Percentiles rank a stretch among this genome's conserved stretches.
Evolutionary conservation across 495 filamentous ascomycete genomes (phyloP).

Genomic region (Podospora appendiculata): DNA sequence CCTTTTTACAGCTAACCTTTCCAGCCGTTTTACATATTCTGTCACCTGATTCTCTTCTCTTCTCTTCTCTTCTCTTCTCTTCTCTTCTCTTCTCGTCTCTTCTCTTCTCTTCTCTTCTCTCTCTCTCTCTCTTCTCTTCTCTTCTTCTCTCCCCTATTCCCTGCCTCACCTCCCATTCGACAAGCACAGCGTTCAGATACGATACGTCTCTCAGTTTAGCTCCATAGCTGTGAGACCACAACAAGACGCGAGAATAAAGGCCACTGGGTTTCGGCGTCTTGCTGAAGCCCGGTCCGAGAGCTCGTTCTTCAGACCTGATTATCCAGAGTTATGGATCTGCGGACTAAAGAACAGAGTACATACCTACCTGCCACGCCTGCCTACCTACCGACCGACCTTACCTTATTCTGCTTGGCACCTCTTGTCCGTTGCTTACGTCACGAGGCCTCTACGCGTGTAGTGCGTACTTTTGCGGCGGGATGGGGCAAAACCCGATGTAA

Average conservation of each 20-base stretch:
- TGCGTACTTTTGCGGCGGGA: too few relatives aligned
- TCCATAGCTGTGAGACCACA: constrained; percentile 42
- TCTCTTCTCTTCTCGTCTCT: neutral
- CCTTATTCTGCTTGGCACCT: too few relatives aligned
- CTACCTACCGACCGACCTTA: too few relatives aligned
- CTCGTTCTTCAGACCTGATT: constrained; percentile 46
- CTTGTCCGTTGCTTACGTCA: constrained; percentile 5
- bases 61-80: neutral
- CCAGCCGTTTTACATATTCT: neutral
- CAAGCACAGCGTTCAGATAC: constrained; percentile 29
- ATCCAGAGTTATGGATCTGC: constrained; percentile 41
- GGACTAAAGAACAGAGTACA: constrained; percentile 51
- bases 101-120: neutral
- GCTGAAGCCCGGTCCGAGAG: constrained; percentile 16
- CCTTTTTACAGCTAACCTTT: too few relatives aligned
- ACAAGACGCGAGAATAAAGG: constrained; percentile 39
- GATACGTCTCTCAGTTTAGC: constrained; percentile 42
- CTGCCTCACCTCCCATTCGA: constrained; percentile 3
- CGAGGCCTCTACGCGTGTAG: neutral
- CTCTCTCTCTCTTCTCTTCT: neutral
- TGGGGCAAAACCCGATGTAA: neutral
- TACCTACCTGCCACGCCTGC: too few relatives aligned
- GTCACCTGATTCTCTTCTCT: neutral
- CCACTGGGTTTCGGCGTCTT: constrained; percentile 15
- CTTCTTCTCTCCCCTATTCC: neutral